A percentile compares a stretch with the other conserved stretches of the same genome.
These are phyloP conservation scores for Puccinia novopanici DNA, from an alignment of 1,284 basidiomycete species.

Conservation along the genomic window DNA sequence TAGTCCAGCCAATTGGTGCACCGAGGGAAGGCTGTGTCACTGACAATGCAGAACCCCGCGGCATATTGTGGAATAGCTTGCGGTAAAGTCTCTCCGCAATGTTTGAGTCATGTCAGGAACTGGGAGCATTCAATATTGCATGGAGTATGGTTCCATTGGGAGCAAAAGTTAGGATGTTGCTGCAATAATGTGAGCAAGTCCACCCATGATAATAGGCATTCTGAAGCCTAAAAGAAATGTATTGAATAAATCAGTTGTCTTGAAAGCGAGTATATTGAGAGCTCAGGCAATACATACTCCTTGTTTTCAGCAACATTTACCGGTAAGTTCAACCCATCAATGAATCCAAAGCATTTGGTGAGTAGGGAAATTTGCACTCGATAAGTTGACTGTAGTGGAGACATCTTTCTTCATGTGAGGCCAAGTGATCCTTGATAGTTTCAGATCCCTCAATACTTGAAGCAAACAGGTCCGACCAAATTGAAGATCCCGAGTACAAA, in stretches of 20 bases:
- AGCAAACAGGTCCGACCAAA: not conserved
- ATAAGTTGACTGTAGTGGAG: not conserved
- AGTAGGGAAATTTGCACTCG: not conserved
- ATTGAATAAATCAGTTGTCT: not conserved
- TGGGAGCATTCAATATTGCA: constrained; percentile 58
- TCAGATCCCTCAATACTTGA: not conserved
- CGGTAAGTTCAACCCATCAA: constrained; percentile 3
- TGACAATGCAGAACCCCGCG: not conserved
- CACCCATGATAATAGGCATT: not conserved
- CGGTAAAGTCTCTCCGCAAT: not conserved
- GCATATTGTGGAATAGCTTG: not conserved
- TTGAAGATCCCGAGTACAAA: not conserved
- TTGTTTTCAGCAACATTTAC: not conserved
- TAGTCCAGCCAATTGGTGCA: not conserved
- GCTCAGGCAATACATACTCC: constrained; percentile 6
- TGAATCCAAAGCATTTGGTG: not conserved
- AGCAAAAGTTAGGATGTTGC: not conserved
- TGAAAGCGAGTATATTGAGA: not conserved
- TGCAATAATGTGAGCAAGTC: not conserved
- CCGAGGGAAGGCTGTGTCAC: not conserved
- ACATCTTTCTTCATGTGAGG: not conserved
- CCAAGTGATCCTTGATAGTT: not conserved
- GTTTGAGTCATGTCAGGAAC: not conserved
- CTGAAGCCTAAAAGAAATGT: not conserved
- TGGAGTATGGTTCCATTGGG: constrained; percentile 57